phyloP scores from a whole-genome alignment of 805 yeast species.

The Saccharomycopsis sp. region DNA sequence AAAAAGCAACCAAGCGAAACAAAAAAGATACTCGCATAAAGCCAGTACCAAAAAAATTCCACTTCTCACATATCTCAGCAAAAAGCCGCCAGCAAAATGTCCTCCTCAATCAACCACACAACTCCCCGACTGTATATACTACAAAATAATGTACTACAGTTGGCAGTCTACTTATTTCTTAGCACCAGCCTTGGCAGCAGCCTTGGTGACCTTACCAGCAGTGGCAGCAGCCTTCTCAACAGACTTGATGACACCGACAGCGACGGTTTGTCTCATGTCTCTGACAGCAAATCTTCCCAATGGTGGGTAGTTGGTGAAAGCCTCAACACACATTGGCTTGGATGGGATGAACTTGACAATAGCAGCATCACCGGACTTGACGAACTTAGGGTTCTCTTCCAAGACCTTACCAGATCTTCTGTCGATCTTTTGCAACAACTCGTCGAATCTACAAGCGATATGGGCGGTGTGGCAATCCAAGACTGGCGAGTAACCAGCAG shows the following conservation, averaged over 20 bases:
- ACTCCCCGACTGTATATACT: too few species aligned
- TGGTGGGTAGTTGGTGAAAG: constrained; percentile 93
- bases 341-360: constrained; percentile 83
- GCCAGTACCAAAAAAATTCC: too few species aligned
- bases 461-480: constrained; percentile 90
- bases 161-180: constrained; percentile 19
- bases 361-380: constrained; percentile 96
- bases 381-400: constrained; percentile 86
- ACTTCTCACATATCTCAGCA: too few species aligned
- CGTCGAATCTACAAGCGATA: constrained; percentile 83
- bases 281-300: constrained; percentile 98
- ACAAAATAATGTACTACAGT: too few species aligned
- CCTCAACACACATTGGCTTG: constrained; percentile 93
- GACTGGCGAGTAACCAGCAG: constrained; percentile 89
- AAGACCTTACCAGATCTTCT: constrained; percentile 88
- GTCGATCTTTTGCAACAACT: constrained; percentile 77
- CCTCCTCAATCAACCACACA: too few species aligned
- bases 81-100: too few species aligned
- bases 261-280: constrained; percentile 99
- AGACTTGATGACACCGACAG: constrained; percentile 98
- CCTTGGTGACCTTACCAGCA: constrained; percentile 95
- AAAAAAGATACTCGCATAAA: too few species aligned
- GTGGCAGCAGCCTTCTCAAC: constrained; percentile 73
- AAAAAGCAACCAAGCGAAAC: too few species aligned
- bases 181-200: constrained; percentile 72